Base-by-base conservation (phyloP, 2,329 filamentous ascomycete species). In the Cordyceps fumosorosea region DNA sequence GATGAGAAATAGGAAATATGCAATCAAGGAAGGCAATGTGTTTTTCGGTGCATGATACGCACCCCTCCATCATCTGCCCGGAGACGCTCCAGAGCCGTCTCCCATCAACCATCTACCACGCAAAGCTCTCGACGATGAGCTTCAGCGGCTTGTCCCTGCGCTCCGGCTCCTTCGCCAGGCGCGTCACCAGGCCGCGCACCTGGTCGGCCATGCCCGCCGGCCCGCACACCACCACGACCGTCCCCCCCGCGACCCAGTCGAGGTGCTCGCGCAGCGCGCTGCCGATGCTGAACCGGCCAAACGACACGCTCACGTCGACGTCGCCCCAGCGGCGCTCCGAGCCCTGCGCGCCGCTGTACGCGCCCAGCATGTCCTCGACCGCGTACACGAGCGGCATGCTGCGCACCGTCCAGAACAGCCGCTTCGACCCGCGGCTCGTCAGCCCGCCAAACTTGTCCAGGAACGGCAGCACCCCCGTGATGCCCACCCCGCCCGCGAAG, bases 401-500 rank as follows among this genome's bases (percentile, higher is more conserved):
- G 32, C 67, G 65, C 2, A 67, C 59, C 16, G 65, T 67, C 68
- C 68, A 69, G 53, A 65, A 69, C 10, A 69, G 64, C 60, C 67
- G 67, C 53, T 64, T 64, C 18, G 48, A 53, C 5, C 66, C 67
- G 53, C 6, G 64, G 57, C 37, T 62, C 53, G 52, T 58, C 47
- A 18, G 63, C n/a, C 16, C 59, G 16, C 56, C 63, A 34, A 62
- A 65, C 14, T 62, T 52, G 56, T 62, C 62, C 24, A 69, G 64
- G 11, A 65, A 54, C 10, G 71, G 71, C 8, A 73, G 63, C 12
- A 70, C 67, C 6, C 70, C 71, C 3, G 71, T 71, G 34, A 72
- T 69, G 1, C 71, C 71, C 6, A 71, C 71, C 14, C 71, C 71
- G 26, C 71, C 69, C 12, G 71, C 71, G 42, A 73, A 64, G 50